Percentiles rank a stretch among this genome's conserved stretches.
phyloP scores from a whole-genome alignment of 2,329 filamentous ascomycete species.

The Mycosphaerella sp. region DNA sequence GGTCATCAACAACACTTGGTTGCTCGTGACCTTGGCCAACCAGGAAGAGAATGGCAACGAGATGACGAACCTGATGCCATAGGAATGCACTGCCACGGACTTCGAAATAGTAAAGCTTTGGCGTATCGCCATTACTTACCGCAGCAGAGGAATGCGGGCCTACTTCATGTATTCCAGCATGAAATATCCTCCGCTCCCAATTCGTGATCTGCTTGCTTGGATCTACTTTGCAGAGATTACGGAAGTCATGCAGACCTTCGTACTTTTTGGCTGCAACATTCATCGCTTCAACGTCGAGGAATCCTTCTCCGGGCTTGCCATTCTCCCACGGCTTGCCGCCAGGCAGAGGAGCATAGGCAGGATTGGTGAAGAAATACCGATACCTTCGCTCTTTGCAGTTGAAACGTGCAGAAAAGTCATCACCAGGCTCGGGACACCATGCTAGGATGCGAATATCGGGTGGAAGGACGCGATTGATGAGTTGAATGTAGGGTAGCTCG shows the following conservation, averaged over 20 bases:
- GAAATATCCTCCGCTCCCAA: conserved; percentile 71
- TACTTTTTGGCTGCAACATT: conserved; percentile 69
- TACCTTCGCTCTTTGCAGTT: conserved; percentile 87
- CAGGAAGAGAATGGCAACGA: conserved; percentile 87
- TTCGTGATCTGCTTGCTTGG: conserved; percentile 80
- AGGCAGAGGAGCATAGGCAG: conserved; percentile 65
- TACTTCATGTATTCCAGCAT: conserved; percentile 70
- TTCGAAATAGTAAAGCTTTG: conserved; percentile 79
- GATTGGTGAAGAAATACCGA: conserved; percentile 96
- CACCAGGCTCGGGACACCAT: conserved; percentile 79
- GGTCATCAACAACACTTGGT: conserved; percentile 62
- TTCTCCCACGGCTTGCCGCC: conserved; percentile 21
- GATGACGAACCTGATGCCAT: conserved; percentile 96
- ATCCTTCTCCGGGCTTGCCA: conserved; percentile 50
- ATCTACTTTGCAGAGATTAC: conserved; percentile 95
- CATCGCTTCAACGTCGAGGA: conserved; percentile 86
- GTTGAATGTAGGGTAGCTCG: conserved; percentile 74
- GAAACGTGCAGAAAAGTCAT: conserved; percentile 82
- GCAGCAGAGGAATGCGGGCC: conserved; percentile 6
- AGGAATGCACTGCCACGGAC: conserved; percentile 88
- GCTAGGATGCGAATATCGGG: conserved; percentile 84
- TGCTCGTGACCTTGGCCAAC: conserved; percentile 81
- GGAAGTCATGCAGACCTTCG: conserved; percentile 83
- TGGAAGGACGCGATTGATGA: conserved; percentile 82
- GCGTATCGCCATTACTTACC: conserved; percentile 12